Evolutionary conservation across 768 basidiomycete species (phyloP), one percentile per base, ranked within the genome.

Genomic region (Boletellus ananiceps): DNA sequence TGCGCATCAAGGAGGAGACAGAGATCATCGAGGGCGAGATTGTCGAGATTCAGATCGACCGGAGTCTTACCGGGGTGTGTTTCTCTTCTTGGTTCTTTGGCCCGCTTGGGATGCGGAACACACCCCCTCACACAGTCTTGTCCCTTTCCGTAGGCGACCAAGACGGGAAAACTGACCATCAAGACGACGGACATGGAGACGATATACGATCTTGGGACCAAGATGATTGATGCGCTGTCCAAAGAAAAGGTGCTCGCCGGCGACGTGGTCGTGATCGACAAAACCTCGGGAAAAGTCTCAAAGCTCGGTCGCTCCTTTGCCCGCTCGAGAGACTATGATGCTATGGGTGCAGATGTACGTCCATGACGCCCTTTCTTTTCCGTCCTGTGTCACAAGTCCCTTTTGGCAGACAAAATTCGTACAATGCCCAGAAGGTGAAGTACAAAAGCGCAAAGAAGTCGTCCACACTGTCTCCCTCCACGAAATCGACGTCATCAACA

Each of bases 131-230:
- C 44, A 15, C 23, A 29, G 29, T 9, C 25, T 16, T 3, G 18
- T 51, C 23, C 31, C 8, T 47, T 11, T 29, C 11, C 18, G 25
- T 59, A 96, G 94, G 92, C 94, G 0, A 96, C 93, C 4, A 98
- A 97, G 72, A 97, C 96, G 2, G 96, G 95, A 3, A 94, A 96
- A 66, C 69, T 98, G 52, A 98, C 96, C 0, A 88, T 99, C 61
- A 98, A 98, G 71, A 95, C 93, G 13, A 96, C 93, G 2, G 95
- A 98, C 67, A 98, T 99, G 96, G 96, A 98, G 73, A 98, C 96
- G 5, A 87, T 99, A 29, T 99, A 99, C 65, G 96, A 99, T 70
- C 79, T 98, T 27, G 96, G 96, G 11, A 91, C 86, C 43, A 99
- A 98, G 78, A 98, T 99, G 96, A 98, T 99, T 42, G 96, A 99